Base-by-base conservation (phyloP, 345 rosid species). In the Anastatica hierochuntica region DNA sequence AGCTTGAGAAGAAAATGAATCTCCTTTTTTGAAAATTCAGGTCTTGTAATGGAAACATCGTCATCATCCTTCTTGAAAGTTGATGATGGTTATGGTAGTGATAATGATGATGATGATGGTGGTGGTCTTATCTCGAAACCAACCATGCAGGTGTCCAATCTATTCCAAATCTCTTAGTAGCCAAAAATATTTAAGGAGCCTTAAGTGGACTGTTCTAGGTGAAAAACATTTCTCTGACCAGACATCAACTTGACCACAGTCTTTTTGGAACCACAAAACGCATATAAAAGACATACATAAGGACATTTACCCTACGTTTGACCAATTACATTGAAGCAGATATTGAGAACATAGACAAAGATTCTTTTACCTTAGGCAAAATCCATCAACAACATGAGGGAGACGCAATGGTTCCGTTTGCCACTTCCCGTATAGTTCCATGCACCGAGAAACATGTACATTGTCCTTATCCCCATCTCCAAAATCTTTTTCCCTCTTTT, bases 181-280 rank as follows among this genome's bases (percentile, higher is more conserved):
- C 78, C 21, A 53, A 21, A 57, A 70, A 84, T 46, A 82, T 63
- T 75, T 76, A 26, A 87, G 98, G 64, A 87, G 31, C 68, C 84
- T 68, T 70, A 90, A 20, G 78, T 87, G 98, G 49, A 82, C 85
- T 0, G 98, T 90, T 63, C 98, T 96, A 0, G 76, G 85, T 21
- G 98, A 95, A 34, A 90, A 82, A 70, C 96, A 90, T 72, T 87
- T 90, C 79, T 87, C 96, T 40, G 98, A 90, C 98, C 98, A 90
- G 34, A 90, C 92, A 9, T 90, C 98, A 60, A 90, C 95, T 75
- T 90, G 96, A 33, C 98, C 95, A 6, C 95, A 89, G 62, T 84
- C 96, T 59, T 90, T 84, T 96, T 90, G 64, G 58, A 55, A 67
- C 45, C 31, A 31, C 62, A 44, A 52, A 10, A 43, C 23, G 10